Evolutionary conservation across 192 early-diverging fungal genomes (phyloP).

Genomic region (Lobosporangium transversale): DNA sequence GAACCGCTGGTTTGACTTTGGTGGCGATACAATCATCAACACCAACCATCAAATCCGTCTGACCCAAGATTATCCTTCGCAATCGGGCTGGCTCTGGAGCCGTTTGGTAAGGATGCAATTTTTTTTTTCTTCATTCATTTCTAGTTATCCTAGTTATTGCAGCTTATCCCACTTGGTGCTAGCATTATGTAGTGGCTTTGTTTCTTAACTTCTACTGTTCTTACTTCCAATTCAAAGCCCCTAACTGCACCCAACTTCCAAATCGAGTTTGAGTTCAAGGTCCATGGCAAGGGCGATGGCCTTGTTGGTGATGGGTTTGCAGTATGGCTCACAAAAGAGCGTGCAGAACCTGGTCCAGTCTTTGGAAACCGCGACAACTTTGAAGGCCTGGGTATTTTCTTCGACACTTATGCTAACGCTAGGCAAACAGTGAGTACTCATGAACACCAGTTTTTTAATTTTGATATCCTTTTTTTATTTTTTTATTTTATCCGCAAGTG

Average conservation of each 20-base stretch:
- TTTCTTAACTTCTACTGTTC: conserved; percentile 19
- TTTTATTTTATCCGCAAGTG: too few species aligned
- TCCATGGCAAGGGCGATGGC: conserved; percentile 76
- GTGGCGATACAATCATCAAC: conserved; percentile 90
- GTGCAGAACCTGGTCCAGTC: conserved; percentile 76
- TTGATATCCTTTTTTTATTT: too few species aligned
- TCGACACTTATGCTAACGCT: conserved; percentile 95
- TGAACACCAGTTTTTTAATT: too few species aligned
- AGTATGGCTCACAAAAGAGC: conserved; percentile 89
- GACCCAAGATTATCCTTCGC: conserved; percentile 82
- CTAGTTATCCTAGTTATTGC: too few species aligned
- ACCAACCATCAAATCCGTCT: conserved; percentile 88
- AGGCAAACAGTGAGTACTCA: conserved; percentile 55
- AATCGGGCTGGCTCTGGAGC: conserved; percentile 86
- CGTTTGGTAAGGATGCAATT: conserved; percentile 56
- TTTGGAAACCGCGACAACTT: conserved; percentile 92
- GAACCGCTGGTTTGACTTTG: conserved; percentile 95
- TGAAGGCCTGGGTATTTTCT: conserved; percentile 93
- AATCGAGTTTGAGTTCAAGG: conserved; percentile 94
- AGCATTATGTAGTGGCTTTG: too few species aligned
- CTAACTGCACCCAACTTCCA: conserved; percentile 75
- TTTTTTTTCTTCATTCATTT: too few species aligned
- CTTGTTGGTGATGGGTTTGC: conserved; percentile 97
- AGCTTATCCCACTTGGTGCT: too few species aligned
- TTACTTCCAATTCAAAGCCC: conserved; percentile 57